These are phyloP conservation scores for Parsonsia alboflavescens DNA, from an alignment of 257 asterid genomes.

Conservation along the genomic window DNA sequence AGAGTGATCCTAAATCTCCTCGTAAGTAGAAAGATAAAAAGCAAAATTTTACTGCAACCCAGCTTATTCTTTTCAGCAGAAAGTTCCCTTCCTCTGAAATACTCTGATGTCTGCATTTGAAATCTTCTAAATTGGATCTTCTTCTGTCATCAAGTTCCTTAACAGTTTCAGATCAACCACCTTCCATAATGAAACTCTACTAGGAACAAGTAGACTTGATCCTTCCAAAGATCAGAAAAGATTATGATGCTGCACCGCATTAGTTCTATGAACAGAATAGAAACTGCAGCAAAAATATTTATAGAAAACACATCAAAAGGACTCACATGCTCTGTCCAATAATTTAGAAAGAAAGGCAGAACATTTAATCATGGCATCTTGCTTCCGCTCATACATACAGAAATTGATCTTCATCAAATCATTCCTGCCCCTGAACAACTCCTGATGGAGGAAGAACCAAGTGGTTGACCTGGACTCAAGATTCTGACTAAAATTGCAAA, in stretches of 20 bases:
- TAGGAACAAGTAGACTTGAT: neutral
- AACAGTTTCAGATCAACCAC: neutral
- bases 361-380: neutral
- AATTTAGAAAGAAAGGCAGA: neutral
- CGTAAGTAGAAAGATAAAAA: neutral
- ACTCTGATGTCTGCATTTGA: neutral
- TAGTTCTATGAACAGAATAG: neutral
- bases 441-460: neutral
- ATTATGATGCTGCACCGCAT: neutral
- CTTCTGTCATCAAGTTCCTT: slow-evolving; percentile 1
- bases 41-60: neutral
- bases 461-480: neutral
- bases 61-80: neutral
- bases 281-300: neutral
- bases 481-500: neutral
- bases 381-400: neutral
- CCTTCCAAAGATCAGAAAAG: neutral
- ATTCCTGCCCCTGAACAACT: neutral
- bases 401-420: neutral
- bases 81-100: neutral
- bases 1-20: neutral
- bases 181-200: neutral
- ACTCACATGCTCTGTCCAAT: neutral
- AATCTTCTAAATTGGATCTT: neutral
- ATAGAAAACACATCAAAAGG: neutral